Conservation (phyloP, 2,329 filamentous ascomycete genomes). For the Fusarium sacchari region DNA sequence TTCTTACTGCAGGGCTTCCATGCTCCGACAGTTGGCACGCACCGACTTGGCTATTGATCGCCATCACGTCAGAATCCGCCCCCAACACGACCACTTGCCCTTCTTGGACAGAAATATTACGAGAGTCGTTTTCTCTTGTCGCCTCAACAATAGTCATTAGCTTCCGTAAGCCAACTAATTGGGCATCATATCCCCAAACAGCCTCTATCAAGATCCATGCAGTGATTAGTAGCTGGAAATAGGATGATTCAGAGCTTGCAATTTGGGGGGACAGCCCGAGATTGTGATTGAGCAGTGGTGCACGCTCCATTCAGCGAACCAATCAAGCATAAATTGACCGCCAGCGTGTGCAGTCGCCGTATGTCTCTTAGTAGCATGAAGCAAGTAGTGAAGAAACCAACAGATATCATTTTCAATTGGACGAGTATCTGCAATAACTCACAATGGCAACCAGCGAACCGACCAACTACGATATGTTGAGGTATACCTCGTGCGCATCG, state of each 20-base stretch:
- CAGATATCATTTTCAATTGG: neutral
- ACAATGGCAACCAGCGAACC: neutral
- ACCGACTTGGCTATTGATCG: neutral
- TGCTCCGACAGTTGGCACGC: neutral
- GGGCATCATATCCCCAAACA: neutral
- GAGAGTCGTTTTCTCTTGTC: neutral
- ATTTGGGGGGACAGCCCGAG: neutral
- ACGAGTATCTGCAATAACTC: neutral
- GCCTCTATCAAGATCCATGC: neutral
- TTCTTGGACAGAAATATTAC: neutral
- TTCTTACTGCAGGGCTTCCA: neutral
- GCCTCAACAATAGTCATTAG: neutral
- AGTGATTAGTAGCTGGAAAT: neutral
- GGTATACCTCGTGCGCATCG: accelerated
- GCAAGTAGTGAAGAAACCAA: accelerated
- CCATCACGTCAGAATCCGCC: neutral
- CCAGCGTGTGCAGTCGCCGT: neutral
- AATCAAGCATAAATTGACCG: neutral
- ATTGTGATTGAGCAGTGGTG: neutral
- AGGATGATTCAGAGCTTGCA: neutral
- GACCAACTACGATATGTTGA: neutral
- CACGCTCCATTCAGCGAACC: neutral
- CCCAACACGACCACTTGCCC: neutral
- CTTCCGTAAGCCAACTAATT: neutral
- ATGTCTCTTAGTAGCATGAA: neutral